Conservation (phyloP, 2,329 filamentous ascomycete species). For the Pseudocercospora crystallina region DNA sequence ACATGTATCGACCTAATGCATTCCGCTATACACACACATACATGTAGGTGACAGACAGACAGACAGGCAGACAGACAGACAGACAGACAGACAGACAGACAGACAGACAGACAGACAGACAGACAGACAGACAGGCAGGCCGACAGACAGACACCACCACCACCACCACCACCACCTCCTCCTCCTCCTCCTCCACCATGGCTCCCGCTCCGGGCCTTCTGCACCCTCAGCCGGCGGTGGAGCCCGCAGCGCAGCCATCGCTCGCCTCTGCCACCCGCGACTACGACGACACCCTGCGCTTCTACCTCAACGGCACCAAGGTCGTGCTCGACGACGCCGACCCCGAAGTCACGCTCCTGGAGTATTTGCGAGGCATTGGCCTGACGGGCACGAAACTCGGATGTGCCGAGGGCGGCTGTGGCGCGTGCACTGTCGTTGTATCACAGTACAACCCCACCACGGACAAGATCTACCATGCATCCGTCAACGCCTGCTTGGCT, state of each 20-base stretch:
- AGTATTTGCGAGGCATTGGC: conserved; percentile 89
- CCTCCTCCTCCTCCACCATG: conserved; percentile 42
- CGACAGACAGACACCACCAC: neutral
- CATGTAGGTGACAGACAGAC: too few relatives aligned
- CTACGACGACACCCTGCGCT: conserved; percentile 85
- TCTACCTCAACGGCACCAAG: conserved; percentile 92
- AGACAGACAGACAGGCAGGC: too few relatives aligned
- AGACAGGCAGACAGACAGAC: too few relatives aligned
- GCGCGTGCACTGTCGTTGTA: conserved; percentile 92
- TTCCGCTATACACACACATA: too few relatives aligned
- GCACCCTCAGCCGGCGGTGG: conserved; percentile 51
- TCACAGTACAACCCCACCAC: conserved; percentile 93
- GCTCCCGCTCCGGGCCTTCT: conserved; percentile 53
- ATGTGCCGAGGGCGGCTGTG: conserved; percentile 94
- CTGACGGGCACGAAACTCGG: conserved; percentile 95
- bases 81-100: too few relatives aligned
- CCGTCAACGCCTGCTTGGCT: conserved; percentile 92
- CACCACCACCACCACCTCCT: neutral
- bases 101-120: too few relatives aligned
- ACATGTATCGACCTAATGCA: too few relatives aligned
- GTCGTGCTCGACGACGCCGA: conserved; percentile 84
- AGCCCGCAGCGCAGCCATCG: conserved; percentile 44
- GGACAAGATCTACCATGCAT: conserved; percentile 90
- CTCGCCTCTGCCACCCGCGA: conserved; percentile 66
- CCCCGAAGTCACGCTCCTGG: conserved; percentile 85